phyloP scores from a whole-genome alignment of 495 filamentous ascomycete species.

The Aspergillus wentii region DNA sequence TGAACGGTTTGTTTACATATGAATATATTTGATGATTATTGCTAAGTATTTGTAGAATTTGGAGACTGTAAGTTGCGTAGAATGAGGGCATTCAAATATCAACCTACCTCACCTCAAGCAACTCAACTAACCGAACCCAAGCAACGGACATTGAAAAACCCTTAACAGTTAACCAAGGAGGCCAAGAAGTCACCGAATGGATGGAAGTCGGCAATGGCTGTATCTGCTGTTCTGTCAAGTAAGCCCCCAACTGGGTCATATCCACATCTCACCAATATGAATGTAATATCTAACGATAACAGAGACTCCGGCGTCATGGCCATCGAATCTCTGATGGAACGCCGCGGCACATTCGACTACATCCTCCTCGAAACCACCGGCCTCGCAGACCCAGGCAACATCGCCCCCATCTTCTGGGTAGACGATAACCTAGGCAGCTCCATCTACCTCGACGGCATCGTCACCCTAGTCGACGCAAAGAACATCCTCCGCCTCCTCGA shows the following conservation, averaged over 20 bases:
- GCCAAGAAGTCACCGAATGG: constrained; percentile 88
- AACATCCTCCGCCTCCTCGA: constrained; percentile 80
- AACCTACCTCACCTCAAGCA: no score
- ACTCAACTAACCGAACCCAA: constrained; percentile 24
- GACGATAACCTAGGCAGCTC: constrained; percentile 90
- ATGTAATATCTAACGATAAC: constrained; percentile 8
- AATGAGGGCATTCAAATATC: no score
- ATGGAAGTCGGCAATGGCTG: constrained; percentile 94
- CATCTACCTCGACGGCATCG: constrained; percentile 94
- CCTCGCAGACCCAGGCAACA: constrained; percentile 90
- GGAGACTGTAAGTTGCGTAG: constrained; percentile 78
- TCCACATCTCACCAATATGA: background rate
- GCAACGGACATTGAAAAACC: constrained; percentile 93
- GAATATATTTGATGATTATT: background rate
- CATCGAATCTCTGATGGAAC: constrained; percentile 94
- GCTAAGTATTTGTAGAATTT: constrained; percentile 60
- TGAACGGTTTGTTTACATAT: constrained; percentile 65
- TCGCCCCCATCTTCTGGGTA: constrained; percentile 95
- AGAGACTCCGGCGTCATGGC: constrained; percentile 89
- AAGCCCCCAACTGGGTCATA: constrained; percentile 6
- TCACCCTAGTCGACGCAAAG: constrained; percentile 93
- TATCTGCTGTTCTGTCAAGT: constrained; percentile 98
- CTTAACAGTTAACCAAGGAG: constrained; percentile 79
- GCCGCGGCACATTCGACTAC: constrained; percentile 92
- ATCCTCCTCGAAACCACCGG: constrained; percentile 97